Evolutionary conservation across 805 yeast genomes (phyloP), one percentile per base, ranked within the genome.

Genomic region (Wickerhamomyces pijperi): DNA sequence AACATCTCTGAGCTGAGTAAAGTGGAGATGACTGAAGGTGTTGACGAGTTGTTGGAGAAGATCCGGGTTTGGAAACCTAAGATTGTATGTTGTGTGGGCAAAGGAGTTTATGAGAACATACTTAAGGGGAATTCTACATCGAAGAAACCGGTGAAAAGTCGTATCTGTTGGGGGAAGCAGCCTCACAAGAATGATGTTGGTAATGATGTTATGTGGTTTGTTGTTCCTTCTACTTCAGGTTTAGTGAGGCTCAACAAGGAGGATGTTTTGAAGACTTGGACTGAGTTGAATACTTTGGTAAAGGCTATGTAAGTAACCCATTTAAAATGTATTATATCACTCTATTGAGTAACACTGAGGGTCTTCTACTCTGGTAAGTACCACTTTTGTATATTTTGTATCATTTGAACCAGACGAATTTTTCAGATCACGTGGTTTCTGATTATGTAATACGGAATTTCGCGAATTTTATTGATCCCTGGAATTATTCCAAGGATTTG

Each of bases 161-260:
- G 29, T 5, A 62, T 64, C 17, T 50, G 53, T 32, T 82, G 79
- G 76, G 92, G 90, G 1, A 61, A 34, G 14, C 40, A 20, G 4
- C 34, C 37, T 4, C 38, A 39, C 48, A 19, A 42, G 20, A 46
- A 50, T 5, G 53, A 74, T 0, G 76, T 67, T 16, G 17, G 13
- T 15, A 13, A 16, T 12, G 19, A 16, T 5, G 19, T 31, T 31
- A 6, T 12, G 5, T 16, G 19, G 19, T 31, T 31, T 54, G 86
- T 82, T 5, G 67, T 80, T 20, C 87, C 88, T 3, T 77, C 77
- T 35, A 80, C 88, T 0, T 78, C 86, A 5, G 90, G 90, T 2
- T 56, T 82, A 7, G 88, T 78, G 8, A 68, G 79, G 9, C 59
- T 76, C 50, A 58, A 64, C 21, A 61, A 60, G 40, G 60, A 56